Evolutionary conservation across 2,329 filamentous ascomycete species (phyloP), one percentile per base, ranked within the genome.

Genomic region (Diplodia corticola): DNA sequence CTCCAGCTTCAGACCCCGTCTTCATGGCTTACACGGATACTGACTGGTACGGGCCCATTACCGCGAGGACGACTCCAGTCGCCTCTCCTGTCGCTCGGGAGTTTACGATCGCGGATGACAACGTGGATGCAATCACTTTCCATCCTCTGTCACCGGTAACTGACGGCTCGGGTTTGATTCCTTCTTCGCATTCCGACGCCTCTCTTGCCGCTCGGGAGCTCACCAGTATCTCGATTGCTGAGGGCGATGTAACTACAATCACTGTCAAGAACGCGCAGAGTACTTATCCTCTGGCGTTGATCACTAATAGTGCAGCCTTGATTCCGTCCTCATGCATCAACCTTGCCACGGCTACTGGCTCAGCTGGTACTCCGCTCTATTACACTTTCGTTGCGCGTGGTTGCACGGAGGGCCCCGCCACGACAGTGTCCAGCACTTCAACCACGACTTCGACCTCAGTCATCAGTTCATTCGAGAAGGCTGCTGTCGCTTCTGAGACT

Each of bases 301-400:
- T 61, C 20, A 61, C n/a, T 5, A 20, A 61, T 12, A 49, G 40
- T 9, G 44, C 57, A 13, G 57, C 40, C 20, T n/a, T 26, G 12
- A 49, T 61, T 24, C 57, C 57, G 17, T 22, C n/a, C 24, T 22
- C 57, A 1, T 61, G 57, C 57, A n/a, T 35, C 6, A 17, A 20
- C 5, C n/a, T 49, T 61, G 5, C 50, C 44, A 49, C 40, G 4
- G 33, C 15, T 24, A 28, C 57, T 10, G 20, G 12, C 17, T n/a
- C 30, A 9, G 10, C 17, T 15, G 44, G 44, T 5, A 26, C 40
- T 10, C 22, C 57, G 28, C 13, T 35, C 5, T 61, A 30, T 26
- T 28, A 33, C 28, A 61, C 57, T 26, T 61, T 49, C 57, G 44
- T 61, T 26, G 57, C 44, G 28, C 57, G 57, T n/a, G 44, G 33